These are phyloP conservation scores for Boletus rex-veris DNA, from an alignment of 768 basidiomycete species.

Conservation along the genomic window DNA sequence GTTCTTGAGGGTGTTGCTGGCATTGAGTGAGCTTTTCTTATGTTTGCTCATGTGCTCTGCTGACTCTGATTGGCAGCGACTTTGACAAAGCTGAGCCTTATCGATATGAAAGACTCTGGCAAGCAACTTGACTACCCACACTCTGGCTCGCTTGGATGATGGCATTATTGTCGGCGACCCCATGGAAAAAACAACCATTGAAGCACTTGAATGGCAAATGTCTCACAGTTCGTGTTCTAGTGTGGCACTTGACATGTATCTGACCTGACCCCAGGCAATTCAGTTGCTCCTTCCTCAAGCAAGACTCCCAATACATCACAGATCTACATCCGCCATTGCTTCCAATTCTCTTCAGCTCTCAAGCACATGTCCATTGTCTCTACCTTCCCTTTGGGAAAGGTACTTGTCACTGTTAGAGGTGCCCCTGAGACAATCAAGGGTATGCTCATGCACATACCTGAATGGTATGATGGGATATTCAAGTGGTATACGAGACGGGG, in stretches of 20 bases:
- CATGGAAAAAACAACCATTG: slow-evolving; percentile 97
- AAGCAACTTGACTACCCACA: slow-evolving; percentile 80
- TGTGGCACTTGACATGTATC: background rate
- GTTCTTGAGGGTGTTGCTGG: slow-evolving; percentile 94
- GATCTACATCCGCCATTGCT: slow-evolving; percentile 80
- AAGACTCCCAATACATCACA: slow-evolving; percentile 54
- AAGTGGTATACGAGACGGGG: slow-evolving; percentile 93
- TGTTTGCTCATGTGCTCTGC: background rate
- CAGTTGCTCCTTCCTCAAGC: slow-evolving; percentile 52
- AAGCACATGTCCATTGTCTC: slow-evolving; percentile 97
- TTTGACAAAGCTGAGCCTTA: slow-evolving; percentile 58
- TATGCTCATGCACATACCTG: slow-evolving; percentile 76
- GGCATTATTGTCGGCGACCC: slow-evolving; percentile 95
- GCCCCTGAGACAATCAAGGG: slow-evolving; percentile 94
- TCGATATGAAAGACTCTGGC: slow-evolving; percentile 72
- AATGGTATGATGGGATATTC: slow-evolving; percentile 87
- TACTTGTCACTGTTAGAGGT: slow-evolving; percentile 82
- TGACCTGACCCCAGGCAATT: slow-evolving; percentile 46
- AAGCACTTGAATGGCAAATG: slow-evolving; percentile 86
- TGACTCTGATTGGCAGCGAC: slow-evolving; percentile 39
- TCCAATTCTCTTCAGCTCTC: slow-evolving; percentile 96
- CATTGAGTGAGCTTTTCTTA: slow-evolving; percentile 62
- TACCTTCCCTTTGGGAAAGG: slow-evolving; percentile 56
- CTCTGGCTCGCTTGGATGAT: slow-evolving; percentile 90
- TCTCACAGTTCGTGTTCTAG: slow-evolving; percentile 48